A percentile compares a stretch with the other conserved stretches of the same genome.
phyloP scores from a whole-genome alignment of 2,329 filamentous ascomycete species.

The Aspergillus ruber region DNA sequence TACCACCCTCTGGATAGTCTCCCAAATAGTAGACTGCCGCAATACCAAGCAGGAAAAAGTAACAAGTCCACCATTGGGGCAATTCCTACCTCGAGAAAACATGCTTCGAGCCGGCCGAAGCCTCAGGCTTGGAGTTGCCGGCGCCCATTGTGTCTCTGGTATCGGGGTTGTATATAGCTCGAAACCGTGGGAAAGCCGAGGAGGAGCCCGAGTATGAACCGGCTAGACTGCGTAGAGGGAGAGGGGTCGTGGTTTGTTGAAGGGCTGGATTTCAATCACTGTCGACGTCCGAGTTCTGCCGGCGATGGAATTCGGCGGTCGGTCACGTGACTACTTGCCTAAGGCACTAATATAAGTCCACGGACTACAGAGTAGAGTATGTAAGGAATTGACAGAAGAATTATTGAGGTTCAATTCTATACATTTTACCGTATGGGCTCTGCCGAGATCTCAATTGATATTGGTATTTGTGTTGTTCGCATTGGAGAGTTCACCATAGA shows the following conservation, averaged over 20 bases:
- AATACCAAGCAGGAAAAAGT: constrained; percentile 3
- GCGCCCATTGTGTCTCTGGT: constrained; percentile 48
- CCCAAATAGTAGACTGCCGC: not conserved
- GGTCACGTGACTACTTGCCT: not conserved
- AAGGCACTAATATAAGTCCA: not conserved
- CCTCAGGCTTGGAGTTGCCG: constrained; percentile 55
- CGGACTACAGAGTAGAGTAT: not conserved
- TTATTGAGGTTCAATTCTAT: too few species aligned
- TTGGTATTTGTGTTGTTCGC: too few species aligned
- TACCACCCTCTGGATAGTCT: not conserved
- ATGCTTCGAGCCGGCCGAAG: constrained; percentile 48
- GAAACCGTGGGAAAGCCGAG: not conserved
- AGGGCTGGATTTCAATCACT: not conserved
- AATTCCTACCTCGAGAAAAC: constrained; percentile 52
- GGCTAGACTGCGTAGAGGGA: not conserved
- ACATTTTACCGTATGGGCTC: too few species aligned
- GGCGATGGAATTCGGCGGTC: constrained; percentile 1
- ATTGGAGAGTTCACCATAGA: too few species aligned
- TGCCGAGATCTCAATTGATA: too few species aligned
- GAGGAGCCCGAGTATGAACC: not conserved
- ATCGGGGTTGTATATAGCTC: not conserved
- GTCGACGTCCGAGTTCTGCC: constrained; percentile 1
- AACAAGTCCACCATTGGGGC: not conserved
- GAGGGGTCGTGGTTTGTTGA: not conserved
- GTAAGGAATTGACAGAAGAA: too few species aligned